Evolutionary conservation across 164 flowering plant genomes (phyloP), one percentile per base, ranked within the genome.

Genomic region (Santalum album): DNA sequence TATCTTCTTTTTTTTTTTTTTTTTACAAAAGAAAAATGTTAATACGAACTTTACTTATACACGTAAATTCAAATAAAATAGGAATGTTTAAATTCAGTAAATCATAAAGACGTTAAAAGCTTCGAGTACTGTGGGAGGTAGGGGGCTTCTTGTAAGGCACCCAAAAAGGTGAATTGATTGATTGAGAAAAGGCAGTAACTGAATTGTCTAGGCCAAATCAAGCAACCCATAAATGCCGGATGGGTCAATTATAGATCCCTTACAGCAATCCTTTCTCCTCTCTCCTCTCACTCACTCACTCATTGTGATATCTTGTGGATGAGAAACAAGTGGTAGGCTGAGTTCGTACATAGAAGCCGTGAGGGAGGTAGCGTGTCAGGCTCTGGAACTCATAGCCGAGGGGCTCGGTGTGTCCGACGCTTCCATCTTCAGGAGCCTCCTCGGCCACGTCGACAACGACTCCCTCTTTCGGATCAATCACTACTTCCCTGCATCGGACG

Each of bases 321-420:
- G 34, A 9, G 34, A 29, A 9, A 4, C 34, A 65, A 59, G 75
- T 76, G 81, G 42, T 60, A 40, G 53, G 76, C 69, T 4, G 70
- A 60, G 77, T 67, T 39, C 51, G 20, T 80, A 72, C 63, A 51
- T 71, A 24, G 61, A 60, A 57, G 69, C 68, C 42, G 72, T 75
- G 10, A 67, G 49, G 34, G 60, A 47, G 14, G 15, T 80, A 60
- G 73, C 80, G 58, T 70, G 78, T 70, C 73, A 71, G 60, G 44
- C 77, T 14, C 59, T 80, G 45, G 80, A 80, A n/a, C 65, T 77
- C 60, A 63, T 71, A 60, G 79, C 76, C 21, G 80, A 80, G 57
- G 85, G 82, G 0, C 43, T 80, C 55, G 25, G 72, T 64, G 61
- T 71, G 60, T 51, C 69, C 1, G 69, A 73, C 43, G 56, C 65